phyloP scores from a whole-genome alignment of 1,139 yeast species.

The Tardiomyces blankii region DNA sequence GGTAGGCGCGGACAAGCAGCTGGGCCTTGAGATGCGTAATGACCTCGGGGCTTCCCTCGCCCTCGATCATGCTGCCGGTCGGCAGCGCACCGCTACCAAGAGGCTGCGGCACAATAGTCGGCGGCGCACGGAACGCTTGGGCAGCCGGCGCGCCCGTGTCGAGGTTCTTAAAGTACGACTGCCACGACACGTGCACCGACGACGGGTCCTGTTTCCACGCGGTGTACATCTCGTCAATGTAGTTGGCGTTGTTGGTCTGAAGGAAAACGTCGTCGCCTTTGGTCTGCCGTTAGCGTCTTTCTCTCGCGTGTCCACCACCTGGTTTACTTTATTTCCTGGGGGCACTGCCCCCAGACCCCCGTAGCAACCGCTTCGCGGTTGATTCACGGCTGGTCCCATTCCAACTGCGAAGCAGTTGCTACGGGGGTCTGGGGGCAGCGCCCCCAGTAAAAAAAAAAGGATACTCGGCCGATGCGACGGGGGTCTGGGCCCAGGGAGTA shows the following conservation, averaged over 20 bases:
- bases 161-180: slow-evolving; percentile 83
- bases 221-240: slow-evolving; percentile 95
- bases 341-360: too few relatives aligned
- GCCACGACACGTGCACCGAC: slow-evolving; percentile 94
- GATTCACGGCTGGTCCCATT: too few relatives aligned
- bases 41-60: slow-evolving; percentile 37
- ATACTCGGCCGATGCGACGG: too few relatives aligned
- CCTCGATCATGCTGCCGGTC: slow-evolving; percentile 21
- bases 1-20: slow-evolving; percentile 94
- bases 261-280: slow-evolving; percentile 52
- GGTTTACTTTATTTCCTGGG: too few relatives aligned
- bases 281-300: slow-evolving; percentile 1
- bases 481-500: too few relatives aligned
- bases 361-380: too few relatives aligned
- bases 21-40: slow-evolving; percentile 90
- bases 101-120: slow-evolving; percentile 65
- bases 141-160: slow-evolving; percentile 57
- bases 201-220: slow-evolving; percentile 89
- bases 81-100: slow-evolving; percentile 56
- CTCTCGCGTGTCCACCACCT: too few relatives aligned
- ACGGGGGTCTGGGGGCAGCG: too few relatives aligned
- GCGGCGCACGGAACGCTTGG: slow-evolving; percentile 81
- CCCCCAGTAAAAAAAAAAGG: too few relatives aligned
- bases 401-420: too few relatives aligned
- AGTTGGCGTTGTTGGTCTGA: slow-evolving; percentile 77